Base-by-base conservation (phyloP, 495 filamentous ascomycete genomes). In the Talaromyces nanjingensis region DNA sequence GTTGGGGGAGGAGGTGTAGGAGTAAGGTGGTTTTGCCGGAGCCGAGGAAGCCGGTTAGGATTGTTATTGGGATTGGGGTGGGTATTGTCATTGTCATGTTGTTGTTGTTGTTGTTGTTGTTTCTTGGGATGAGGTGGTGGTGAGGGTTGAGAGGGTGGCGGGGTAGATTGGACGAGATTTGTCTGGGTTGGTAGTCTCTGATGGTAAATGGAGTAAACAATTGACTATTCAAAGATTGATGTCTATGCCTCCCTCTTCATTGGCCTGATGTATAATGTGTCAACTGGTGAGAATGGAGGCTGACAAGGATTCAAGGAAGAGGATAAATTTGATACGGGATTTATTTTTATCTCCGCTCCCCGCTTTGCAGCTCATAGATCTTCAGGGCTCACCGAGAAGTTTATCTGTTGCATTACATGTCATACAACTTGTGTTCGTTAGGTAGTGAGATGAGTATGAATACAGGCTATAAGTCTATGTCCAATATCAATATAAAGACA, bases 21-120 rank as follows among this genome's bases (percentile, higher is more conserved):
- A 97, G 89, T 47, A 97, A 81, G 8, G 94, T 96, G 2, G 93
- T 97, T 77, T 97, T 97, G 56, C 93, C 93, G 8, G 91, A 92
- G 66, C 93, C 94, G 0, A 97, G 83, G 76, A 97, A 98, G 68
- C 94, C 94, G 3, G 94, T 98, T 29, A 98, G 74, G 70, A 97
- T 96, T 56, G 93, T 97, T 72, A 97, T 87, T 37, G 93, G 92
- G 67, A 91, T 93, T 24, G 90, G 60, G n/a, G 45, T 6, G 29
- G 27, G 27, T 3, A 14, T 47, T 47, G 16, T 2, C 22, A 49
- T 62, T 37, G 60, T 33, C 47, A 54, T 20, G 16, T 14, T 33
- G 8, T 9, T 58, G 29, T 6, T 18, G n/a, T n/a, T n/a, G n/a
- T n/a, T 20, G 16, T 14, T 33, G 8, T 9, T 58, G 29, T 6